A percentile compares a stretch with the other conserved stretches of the same genome.
These are phyloP conservation scores for Staphylotrichum longicolle DNA, from an alignment of 495 filamentous ascomycete genomes.

Conservation along the genomic window DNA sequence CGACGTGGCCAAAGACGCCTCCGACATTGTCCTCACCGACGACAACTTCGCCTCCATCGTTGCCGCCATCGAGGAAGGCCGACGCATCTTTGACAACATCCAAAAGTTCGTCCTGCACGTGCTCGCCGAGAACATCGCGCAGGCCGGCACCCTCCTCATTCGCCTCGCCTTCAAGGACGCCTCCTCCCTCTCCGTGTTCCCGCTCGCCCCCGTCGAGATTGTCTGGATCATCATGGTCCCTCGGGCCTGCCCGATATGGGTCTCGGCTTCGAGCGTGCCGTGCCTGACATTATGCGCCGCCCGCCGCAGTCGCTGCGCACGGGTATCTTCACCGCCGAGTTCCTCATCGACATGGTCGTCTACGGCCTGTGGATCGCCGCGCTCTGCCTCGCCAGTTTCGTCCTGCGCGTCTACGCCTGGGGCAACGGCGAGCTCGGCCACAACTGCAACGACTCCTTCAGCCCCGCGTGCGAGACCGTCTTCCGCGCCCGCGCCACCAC, in stretches of 20 bases:
- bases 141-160: slow-evolving; percentile 68
- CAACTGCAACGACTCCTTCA: slow-evolving; percentile 62
- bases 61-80: slow-evolving; percentile 67
- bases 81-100: slow-evolving; percentile 77
- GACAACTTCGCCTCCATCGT: slow-evolving; percentile 83
- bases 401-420: slow-evolving; percentile 62
- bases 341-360: slow-evolving; percentile 70
- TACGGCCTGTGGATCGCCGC: slow-evolving; percentile 68
- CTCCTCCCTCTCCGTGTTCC: slow-evolving; percentile 65
- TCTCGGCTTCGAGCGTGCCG: slow-evolving; percentile 68
- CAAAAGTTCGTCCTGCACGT: slow-evolving; percentile 79
- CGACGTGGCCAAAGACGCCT: slow-evolving; percentile 83
- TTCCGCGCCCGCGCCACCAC: slow-evolving; percentile 75
- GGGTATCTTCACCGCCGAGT: slow-evolving; percentile 66
- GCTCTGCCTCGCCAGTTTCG: slow-evolving; percentile 44
- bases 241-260: slow-evolving; percentile 73
- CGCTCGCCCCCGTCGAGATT: slow-evolving; percentile 69
- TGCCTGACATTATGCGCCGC: slow-evolving; percentile 66
- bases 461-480: slow-evolving; percentile 55
- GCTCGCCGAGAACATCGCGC: slow-evolving; percentile 69
- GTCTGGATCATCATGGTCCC: slow-evolving; percentile 76
- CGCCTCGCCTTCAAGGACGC: slow-evolving; percentile 71
- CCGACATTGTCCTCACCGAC: slow-evolving; percentile 82
- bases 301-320: slow-evolving; percentile 62
- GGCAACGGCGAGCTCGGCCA: slow-evolving; percentile 65